Evolutionary conservation across 225 moss, liverwort and hornwort species (phyloP).

Genomic region (Anthoceros angustus): DNA sequence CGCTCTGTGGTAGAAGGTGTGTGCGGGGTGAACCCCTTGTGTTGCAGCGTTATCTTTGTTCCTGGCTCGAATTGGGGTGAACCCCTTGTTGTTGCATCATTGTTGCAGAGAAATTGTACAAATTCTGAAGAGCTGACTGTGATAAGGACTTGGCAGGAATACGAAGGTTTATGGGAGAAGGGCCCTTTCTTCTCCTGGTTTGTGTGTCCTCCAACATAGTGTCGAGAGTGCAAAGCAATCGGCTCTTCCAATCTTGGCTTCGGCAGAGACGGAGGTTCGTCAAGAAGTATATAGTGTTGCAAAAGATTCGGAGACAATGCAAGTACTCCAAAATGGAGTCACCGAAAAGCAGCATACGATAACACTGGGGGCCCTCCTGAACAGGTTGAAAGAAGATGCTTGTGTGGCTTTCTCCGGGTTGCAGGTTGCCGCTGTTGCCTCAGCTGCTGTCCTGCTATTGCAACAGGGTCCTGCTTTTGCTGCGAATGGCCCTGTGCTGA

Average conservation of each 20-base stretch:
- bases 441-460: neutral
- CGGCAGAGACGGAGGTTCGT: neutral
- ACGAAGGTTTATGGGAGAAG: neutral
- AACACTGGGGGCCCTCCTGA: neutral
- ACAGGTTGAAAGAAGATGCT: neutral
- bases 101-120: too few species aligned
- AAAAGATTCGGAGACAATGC: neutral
- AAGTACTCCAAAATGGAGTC: neutral
- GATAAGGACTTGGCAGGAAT: neutral
- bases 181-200: neutral
- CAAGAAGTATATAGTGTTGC: neutral
- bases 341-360: neutral
- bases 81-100: too few species aligned
- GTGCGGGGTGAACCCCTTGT: too few species aligned
- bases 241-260: neutral
- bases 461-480: neutral
- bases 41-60: too few species aligned
- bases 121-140: neutral
- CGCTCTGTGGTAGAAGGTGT: neutral
- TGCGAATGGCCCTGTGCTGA: neutral
- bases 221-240: neutral
- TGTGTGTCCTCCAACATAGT: neutral
- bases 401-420: neutral
- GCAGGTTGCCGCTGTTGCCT: neutral
- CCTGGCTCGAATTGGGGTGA: too few species aligned